A percentile compares a stretch with the other conserved stretches of the same genome.
Evolutionary conservation across 768 basidiomycete genomes (phyloP).

Genomic region (Strobilomyces confusus): DNA sequence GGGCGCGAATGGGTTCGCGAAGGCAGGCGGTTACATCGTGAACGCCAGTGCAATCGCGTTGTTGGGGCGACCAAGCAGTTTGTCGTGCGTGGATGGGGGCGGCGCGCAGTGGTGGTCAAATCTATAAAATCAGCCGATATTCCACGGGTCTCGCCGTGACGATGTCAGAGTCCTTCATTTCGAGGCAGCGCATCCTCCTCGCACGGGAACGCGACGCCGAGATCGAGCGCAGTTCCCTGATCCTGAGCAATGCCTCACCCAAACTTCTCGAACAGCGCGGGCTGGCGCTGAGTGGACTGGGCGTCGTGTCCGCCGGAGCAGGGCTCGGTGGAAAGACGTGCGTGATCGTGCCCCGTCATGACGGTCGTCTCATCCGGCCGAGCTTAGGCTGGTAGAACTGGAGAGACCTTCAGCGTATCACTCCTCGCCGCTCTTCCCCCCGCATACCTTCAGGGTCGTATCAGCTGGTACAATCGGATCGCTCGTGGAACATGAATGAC

Average conservation of each 20-base stretch:
- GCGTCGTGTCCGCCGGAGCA: conserved; percentile 66
- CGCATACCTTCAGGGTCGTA: conserved; percentile 76
- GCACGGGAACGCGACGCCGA: conserved; percentile 78
- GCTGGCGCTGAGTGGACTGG: conserved; percentile 70
- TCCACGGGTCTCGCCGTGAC: no score
- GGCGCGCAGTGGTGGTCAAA: no score
- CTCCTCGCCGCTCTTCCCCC: conserved; percentile 64
- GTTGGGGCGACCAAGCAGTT: no score
- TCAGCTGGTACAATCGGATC: not conserved
- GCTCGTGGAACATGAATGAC: conserved; percentile 7
- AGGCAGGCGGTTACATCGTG: no score
- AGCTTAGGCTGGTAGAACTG: conserved; percentile 77
- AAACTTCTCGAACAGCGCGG: conserved; percentile 88
- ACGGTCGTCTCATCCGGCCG: conserved; percentile 23
- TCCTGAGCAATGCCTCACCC: conserved; percentile 78
- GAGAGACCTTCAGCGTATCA: conserved; percentile 82
- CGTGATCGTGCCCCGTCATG: conserved; percentile 7
- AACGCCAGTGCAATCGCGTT: no score
- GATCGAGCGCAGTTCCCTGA: conserved; percentile 69
- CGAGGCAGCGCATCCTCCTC: conserved; percentile 64
- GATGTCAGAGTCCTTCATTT: conserved; percentile 48
- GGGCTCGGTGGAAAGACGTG: conserved; percentile 94
- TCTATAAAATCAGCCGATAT: no score
- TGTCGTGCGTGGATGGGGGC: no score
- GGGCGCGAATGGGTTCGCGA: no score